phyloP scores from a whole-genome alignment of 768 basidiomycete genomes.

The Kwoniella mangroviensis region DNA sequence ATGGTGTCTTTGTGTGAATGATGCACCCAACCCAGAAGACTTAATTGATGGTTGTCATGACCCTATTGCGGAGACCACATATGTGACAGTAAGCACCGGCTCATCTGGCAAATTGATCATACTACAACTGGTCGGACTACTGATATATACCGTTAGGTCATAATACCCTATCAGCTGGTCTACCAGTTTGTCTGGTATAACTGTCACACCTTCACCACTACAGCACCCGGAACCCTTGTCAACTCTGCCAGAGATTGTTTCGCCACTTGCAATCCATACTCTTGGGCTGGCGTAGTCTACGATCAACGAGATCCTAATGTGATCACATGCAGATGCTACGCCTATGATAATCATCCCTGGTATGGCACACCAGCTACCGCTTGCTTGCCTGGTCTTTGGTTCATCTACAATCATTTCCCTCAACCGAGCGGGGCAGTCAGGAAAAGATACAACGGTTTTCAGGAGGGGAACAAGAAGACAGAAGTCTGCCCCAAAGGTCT shows the following conservation, averaged over 20 bases:
- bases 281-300: conserved; percentile 3
- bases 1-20: neutral
- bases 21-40: neutral
- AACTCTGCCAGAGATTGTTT: conserved; percentile 1
- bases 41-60: neutral
- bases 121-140: neutral
- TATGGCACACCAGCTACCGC: conserved; percentile 1
- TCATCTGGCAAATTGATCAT: too few relatives aligned
- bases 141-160: neutral
- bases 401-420: conserved; percentile 7
- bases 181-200: conserved; percentile 9
- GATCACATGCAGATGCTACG: conserved; percentile 1
- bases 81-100: neutral
- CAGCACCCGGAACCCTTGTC: conserved; percentile 1
- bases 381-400: neutral
- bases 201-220: neutral
- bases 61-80: neutral
- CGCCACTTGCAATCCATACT: conserved; percentile 1
- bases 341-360: neutral
- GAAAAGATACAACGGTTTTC: neutral
- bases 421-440: conserved; percentile 2
- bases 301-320: neutral
- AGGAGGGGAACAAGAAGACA: neutral
- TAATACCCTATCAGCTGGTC: neutral
- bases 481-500: conserved; percentile 1